phyloP scores from a whole-genome alignment of 139 green algal genomes.

The Closterium sp. region DNA sequence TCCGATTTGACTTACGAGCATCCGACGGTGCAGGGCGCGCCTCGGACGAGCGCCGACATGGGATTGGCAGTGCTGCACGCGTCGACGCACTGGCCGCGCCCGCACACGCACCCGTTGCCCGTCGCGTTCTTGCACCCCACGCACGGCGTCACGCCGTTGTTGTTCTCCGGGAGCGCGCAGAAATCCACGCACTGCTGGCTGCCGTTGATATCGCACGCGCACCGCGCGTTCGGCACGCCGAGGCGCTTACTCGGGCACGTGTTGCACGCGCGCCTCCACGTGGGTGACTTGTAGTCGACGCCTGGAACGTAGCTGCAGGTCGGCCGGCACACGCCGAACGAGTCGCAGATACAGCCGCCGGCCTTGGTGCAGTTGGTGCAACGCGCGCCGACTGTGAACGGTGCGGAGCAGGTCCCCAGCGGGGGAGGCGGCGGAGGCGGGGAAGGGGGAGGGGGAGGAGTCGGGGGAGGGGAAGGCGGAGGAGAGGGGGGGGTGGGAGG shows the following conservation, averaged over 20 bases:
- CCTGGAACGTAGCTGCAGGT: not conserved
- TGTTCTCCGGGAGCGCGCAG: not conserved
- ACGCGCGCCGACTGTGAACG: not conserved
- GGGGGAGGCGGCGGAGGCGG: not conserved
- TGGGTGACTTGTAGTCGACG: not conserved
- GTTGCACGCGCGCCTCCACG: not conserved
- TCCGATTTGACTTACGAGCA: not conserved
- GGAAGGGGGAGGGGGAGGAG: not conserved
- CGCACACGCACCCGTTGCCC: slow-evolving; percentile 7
- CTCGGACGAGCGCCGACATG: not conserved
- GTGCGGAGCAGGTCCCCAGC: not conserved
- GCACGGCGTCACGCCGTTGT: not conserved
- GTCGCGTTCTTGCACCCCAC: not conserved
- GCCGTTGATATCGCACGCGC: not conserved
- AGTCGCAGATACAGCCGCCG: not conserved
- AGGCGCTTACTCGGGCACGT: not conserved
- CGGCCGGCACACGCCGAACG: not conserved
- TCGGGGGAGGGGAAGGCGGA: not conserved
- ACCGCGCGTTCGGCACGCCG: not conserved
- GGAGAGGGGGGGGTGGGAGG: not conserved
- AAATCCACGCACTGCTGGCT: not conserved
- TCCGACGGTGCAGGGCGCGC: not conserved
- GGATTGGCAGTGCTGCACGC: not conserved
- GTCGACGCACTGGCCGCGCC: not conserved
- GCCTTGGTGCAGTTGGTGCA: not conserved